Base-by-base conservation (phyloP, 352 stramenopile species). In the Pythium scleroteichum region DNA sequence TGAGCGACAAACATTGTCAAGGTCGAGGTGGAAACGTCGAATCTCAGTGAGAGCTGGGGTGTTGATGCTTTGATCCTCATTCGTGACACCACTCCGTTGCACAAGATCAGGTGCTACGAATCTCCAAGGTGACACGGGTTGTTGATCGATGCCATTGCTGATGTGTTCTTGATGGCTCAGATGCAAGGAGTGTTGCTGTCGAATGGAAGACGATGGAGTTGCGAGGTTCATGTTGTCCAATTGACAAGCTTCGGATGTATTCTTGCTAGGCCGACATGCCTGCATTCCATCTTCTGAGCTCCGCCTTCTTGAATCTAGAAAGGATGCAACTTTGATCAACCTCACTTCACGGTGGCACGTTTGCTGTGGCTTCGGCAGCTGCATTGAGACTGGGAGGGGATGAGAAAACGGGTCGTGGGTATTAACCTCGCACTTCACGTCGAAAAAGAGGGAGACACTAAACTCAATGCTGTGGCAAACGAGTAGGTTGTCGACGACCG, bases 401-500 rank as follows among this genome's bases (percentile, higher is more conserved):
- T 82, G 73, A 4, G 82, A 88, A 48, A 95, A 91, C 27, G 85
- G 82, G 22, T 95, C 79, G 33, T 70, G 75, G 17, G 75, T 68
- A 40, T 67, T 76, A 2, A 64, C 50, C 13, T 85, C 82, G 26
- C 79, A 88, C 60, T 75, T 83, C 23, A 92, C 74, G 53, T 95
- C 85, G 59, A 89, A 95, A 69, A 95, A 87, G 6, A 91, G 54
- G 16, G 76, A 85, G 38, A 93, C 85, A 35, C 82, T 87, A 55
- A 90, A 93, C 56, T 90, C 79, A 41, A 90, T 53, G 56, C 83
- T 91, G 62, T 95, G 85, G 60, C 79, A 92, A 5, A 90, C 81
- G 5, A 95, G 76, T 46, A 95, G 42, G 47, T 95, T 89, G 69
- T 95, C 85, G 33, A 95, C 79, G 6, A 92, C 81, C 4, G 85